Conservation (phyloP, 148 eudicot genomes). For the Diospyros kaki region DNA sequence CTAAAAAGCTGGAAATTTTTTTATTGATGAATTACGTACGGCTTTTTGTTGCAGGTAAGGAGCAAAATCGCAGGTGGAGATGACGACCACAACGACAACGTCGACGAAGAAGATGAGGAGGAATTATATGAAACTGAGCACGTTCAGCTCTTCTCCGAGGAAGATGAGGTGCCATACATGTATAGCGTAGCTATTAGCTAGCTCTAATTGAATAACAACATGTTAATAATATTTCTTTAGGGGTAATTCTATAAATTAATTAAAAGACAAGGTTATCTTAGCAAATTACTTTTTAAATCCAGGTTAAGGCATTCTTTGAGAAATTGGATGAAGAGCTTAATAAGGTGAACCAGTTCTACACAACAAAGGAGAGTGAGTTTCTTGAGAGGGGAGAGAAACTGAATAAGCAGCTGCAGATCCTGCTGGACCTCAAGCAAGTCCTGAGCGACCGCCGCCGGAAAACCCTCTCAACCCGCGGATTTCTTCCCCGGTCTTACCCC, state of each 20-base stretch:
- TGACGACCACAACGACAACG: no score
- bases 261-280: no score
- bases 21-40: no score
- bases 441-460: conserved; percentile 44
- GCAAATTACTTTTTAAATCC: neutral
- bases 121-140: conserved; percentile 47
- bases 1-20: neutral
- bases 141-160: conserved; percentile 59
- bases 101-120: conserved; percentile 29
- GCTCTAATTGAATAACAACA: no score
- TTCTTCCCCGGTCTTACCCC: conserved; percentile 39
- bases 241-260: no score
- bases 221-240: no score
- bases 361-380: conserved; percentile 58
- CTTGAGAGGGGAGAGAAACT: conserved; percentile 61
- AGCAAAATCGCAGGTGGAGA: conserved; percentile 21
- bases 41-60: conserved; percentile 31
- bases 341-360: conserved; percentile 80
- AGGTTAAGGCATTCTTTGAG: conserved; percentile 62
- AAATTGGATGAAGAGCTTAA: conserved; percentile 70
- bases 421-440: conserved; percentile 56
- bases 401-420: conserved; percentile 56
- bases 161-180: conserved; percentile 57
- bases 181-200: neutral
- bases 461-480: conserved; percentile 27